Conservation (phyloP, 768 basidiomycete species). For the Mrakia gelida region DNA sequence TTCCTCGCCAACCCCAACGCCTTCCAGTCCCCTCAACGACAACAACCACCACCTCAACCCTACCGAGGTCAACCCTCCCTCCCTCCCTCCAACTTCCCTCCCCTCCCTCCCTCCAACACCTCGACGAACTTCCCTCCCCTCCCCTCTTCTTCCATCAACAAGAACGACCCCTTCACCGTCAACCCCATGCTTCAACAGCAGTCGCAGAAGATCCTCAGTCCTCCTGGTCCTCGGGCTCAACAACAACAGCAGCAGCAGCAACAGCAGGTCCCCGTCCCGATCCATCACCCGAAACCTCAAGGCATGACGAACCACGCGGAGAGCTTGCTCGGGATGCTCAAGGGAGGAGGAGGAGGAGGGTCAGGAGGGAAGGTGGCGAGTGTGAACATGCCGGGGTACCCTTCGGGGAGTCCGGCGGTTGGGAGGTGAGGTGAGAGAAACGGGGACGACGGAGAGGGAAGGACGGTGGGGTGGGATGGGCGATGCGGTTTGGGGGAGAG, state of each 20-base stretch:
- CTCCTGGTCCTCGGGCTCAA: neutral
- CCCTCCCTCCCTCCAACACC: too few relatives aligned
- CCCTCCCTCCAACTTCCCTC: neutral
- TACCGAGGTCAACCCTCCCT: neutral
- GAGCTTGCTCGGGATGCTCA: conserved; percentile 6
- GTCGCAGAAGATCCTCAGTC: neutral
- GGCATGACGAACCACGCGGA: conserved; percentile 4
- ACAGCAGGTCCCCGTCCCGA: neutral
- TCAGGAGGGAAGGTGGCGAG: neutral
- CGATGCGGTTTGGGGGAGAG: too few relatives aligned
- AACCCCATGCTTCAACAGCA: neutral
- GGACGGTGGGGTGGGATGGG: too few relatives aligned
- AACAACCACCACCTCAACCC: neutral
- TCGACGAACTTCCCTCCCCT: neutral
- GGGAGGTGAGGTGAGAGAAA: neutral
- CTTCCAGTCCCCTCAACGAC: neutral
- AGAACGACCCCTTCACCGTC: neutral
- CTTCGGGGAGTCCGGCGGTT: neutral
- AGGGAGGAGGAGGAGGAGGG: conserved; percentile 1
- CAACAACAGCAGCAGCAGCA: neutral
- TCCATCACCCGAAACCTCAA: conserved; percentile 9
- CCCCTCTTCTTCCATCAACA: too few relatives aligned
- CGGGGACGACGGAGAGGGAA: neutral
- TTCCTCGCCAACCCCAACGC: neutral
- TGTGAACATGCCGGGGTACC: conserved; percentile 6